Evolutionary conservation across 495 filamentous ascomycete genomes (phyloP).

Genomic region (Lichenothelia convexa): DNA sequence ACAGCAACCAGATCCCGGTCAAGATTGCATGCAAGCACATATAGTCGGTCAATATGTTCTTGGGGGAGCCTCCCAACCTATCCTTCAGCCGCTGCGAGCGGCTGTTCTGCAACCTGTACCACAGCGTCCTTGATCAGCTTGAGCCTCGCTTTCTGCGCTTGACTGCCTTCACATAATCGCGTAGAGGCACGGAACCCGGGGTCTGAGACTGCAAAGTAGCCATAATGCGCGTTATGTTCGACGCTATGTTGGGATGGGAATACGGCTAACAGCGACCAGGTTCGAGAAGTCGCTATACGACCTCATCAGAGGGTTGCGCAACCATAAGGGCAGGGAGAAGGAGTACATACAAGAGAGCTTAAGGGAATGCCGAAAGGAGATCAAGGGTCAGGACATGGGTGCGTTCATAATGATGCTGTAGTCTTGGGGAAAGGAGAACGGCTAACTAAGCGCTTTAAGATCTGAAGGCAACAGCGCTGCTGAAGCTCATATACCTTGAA

Average conservation of each 20-base stretch:
- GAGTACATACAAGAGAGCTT: slow-evolving; percentile 82
- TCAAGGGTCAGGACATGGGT: slow-evolving; percentile 85
- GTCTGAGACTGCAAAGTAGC: not conserved
- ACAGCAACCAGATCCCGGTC: no score
- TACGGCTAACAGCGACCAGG: slow-evolving; percentile 29
- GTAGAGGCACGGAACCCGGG: no score
- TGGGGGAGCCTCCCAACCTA: no score
- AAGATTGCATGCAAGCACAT: no score
- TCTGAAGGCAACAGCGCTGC: slow-evolving; percentile 81
- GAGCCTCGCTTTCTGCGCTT: no score
- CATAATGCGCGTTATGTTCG: not conserved
- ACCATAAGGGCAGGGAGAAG: slow-evolving; percentile 82
- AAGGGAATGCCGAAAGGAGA: slow-evolving; percentile 85
- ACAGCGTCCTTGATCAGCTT: no score
- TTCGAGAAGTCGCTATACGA: slow-evolving; percentile 98
- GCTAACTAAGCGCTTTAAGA: slow-evolving; percentile 35
- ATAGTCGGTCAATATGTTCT: no score
- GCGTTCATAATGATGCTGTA: slow-evolving; percentile 5
- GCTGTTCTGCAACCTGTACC: no score
- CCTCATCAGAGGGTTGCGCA: slow-evolving; percentile 88
- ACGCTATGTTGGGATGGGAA: not conserved
- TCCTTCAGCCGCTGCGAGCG: no score
- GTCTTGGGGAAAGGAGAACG: not conserved
- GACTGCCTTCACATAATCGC: no score
- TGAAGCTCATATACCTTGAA: slow-evolving; percentile 92